phyloP scores from a whole-genome alignment of 352 stramenopile species.

The Globisporangium perplexum region DNA sequence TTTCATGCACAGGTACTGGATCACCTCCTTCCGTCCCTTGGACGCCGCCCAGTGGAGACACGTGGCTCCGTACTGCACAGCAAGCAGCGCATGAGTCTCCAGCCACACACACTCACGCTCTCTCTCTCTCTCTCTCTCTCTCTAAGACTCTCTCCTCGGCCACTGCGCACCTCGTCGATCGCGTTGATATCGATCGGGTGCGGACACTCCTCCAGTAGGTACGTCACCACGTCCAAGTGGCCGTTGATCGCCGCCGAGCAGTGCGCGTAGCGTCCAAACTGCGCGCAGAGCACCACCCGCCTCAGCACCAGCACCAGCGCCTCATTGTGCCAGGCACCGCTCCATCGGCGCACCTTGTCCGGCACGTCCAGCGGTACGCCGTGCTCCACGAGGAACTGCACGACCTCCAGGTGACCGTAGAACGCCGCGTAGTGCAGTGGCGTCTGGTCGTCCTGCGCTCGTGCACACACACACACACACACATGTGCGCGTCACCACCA shows the following conservation, averaged over 20 bases:
- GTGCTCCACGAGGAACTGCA: slow-evolving; percentile 79
- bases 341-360: slow-evolving; percentile 79
- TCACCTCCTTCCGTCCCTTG: slow-evolving; percentile 80
- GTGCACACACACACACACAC: not conserved
- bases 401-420: slow-evolving; percentile 82
- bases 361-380: slow-evolving; percentile 73
- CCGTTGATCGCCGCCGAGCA: slow-evolving; percentile 83
- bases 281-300: not conserved
- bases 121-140: not conserved
- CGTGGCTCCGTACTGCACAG: slow-evolving; percentile 67
- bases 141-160: not conserved
- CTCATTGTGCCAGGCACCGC: too few species aligned
- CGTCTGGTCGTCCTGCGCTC: slow-evolving; percentile 64
- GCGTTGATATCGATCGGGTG: slow-evolving; percentile 85
- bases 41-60: slow-evolving; percentile 83
- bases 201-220: slow-evolving; percentile 74
- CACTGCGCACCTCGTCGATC: slow-evolving; percentile 62
- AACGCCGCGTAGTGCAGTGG: slow-evolving; percentile 84
- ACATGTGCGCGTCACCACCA: not conserved
- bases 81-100: not conserved
- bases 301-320: not conserved
- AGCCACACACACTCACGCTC: not conserved
- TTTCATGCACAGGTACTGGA: slow-evolving; percentile 87
- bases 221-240: slow-evolving; percentile 80
- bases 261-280: slow-evolving; percentile 73